A percentile compares a stretch with the other conserved stretches of the same genome.
These are phyloP conservation scores for Daldinia grandis DNA, from an alignment of 495 filamentous ascomycete genomes.

Conservation along the genomic window DNA sequence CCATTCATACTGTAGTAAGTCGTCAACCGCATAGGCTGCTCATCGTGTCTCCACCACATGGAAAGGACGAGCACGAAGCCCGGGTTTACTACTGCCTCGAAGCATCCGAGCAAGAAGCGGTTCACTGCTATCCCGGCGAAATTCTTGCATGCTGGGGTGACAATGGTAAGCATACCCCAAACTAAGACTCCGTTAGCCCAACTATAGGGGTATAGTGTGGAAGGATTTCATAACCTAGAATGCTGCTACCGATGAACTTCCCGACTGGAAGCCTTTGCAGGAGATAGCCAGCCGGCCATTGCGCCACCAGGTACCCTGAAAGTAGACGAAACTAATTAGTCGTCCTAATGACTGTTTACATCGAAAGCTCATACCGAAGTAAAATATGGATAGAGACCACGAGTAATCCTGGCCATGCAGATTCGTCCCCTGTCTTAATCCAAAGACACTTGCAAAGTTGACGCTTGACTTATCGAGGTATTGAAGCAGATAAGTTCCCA, in stretches of 20 bases:
- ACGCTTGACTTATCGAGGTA: slow-evolving; percentile 69
- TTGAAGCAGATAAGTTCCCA: slow-evolving; percentile 63
- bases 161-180: slow-evolving; percentile 56
- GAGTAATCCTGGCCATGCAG: slow-evolving; percentile 65
- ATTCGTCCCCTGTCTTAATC: slow-evolving; percentile 60
- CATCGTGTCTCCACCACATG: slow-evolving; percentile 64
- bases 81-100: slow-evolving; percentile 66
- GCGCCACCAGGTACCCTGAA: slow-evolving; percentile 56
- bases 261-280: slow-evolving; percentile 63
- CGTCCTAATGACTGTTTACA: neutral
- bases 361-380: slow-evolving; percentile 53
- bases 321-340: neutral
- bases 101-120: slow-evolving; percentile 63
- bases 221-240: slow-evolving; percentile 30
- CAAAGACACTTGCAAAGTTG: slow-evolving; percentile 69
- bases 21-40: slow-evolving; percentile 64
- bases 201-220: neutral
- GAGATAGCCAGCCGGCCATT: slow-evolving; percentile 61
- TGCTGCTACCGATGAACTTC: slow-evolving; percentile 58
- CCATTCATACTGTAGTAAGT: slow-evolving; percentile 66
- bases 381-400: slow-evolving; percentile 67
- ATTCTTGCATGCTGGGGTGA: slow-evolving; percentile 59
- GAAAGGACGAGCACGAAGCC: slow-evolving; percentile 65
- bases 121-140: slow-evolving; percentile 60
- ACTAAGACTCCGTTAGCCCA: slow-evolving; percentile 16